Evolutionary conservation across 495 filamentous ascomycete genomes (phyloP).

Genomic region (Talaromyces ruber): DNA sequence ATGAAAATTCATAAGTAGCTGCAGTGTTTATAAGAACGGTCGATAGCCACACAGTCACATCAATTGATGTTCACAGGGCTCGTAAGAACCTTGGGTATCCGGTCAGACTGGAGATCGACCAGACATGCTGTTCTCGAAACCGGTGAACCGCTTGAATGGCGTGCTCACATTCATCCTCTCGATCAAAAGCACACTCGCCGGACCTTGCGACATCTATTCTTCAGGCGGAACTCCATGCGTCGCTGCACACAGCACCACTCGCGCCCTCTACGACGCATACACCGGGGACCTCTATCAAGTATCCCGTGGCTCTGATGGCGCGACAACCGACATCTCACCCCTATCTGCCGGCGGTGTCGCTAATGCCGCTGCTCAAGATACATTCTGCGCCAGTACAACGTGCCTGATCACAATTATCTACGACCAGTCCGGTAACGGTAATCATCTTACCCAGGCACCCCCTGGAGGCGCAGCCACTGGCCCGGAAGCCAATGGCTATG

Average conservation of each 20-base stretch:
- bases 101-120: not conserved
- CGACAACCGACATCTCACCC: slow-evolving; percentile 36
- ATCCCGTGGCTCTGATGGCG: slow-evolving; percentile 38
- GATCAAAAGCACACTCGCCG: slow-evolving; percentile 33
- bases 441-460: slow-evolving; percentile 50
- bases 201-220: slow-evolving; percentile 49
- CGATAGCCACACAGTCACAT: not conserved
- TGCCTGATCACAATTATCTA: slow-evolving; percentile 53
- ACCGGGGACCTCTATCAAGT: slow-evolving; percentile 47
- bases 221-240: slow-evolving; percentile 45
- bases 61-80: not conserved
- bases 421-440: slow-evolving; percentile 48
- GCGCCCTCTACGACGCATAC: slow-evolving; percentile 44
- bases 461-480: slow-evolving; percentile 39
- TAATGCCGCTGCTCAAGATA: slow-evolving; percentile 46
- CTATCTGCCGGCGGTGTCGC: slow-evolving; percentile 46
- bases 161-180: slow-evolving; percentile 29
- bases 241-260: slow-evolving; percentile 52
- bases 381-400: slow-evolving; percentile 47
- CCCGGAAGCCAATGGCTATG: slow-evolving; percentile 42
- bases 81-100: not conserved
- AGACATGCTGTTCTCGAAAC: not conserved
- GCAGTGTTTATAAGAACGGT: not conserved
- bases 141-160: slow-evolving; percentile 12
- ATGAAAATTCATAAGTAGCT: not conserved